Evolutionary conservation across 2,329 filamentous ascomycete species (phyloP), one percentile per base, ranked within the genome.

Genomic region (Parasarocladium wereldwijsianum): DNA sequence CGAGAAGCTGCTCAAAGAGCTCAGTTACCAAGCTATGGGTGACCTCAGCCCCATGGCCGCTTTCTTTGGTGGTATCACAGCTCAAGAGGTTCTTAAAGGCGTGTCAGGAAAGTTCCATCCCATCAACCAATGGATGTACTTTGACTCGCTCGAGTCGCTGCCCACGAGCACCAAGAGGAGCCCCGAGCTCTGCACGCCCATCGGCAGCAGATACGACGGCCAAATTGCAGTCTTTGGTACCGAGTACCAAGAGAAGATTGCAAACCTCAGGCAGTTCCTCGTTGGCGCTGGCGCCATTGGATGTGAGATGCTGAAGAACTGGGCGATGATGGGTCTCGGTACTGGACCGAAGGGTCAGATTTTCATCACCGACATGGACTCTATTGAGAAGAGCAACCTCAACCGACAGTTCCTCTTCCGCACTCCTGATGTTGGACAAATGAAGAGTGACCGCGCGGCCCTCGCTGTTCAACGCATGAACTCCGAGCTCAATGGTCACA

Each of bases 291-390:
- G 90, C 44, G 90, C 92, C 38, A 98, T 98, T 51, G 90, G 90
- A 26, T 98, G 90, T 48, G 90, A 98, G 51, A 98, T 96, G 80
- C 62, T 98, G 42, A 98, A 98, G 71, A 96, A 96, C 55, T 98
- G 90, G 86, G 87, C 92, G 20, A 92, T 98, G 86, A 93, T 96
- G 52, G 90, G 90, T 41, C 64, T 98, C 17, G 87, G 79, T 25
- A 82, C 81, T 26, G 90, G 90, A 4, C 82, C 84, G 3, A 70
- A 85, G 28, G 90, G 90, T 44, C 79, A 80, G 54, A 92, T 98
- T 45, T 83, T 64, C 34, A 81, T 98, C 29, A 96, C 92, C 10
- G 90, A 98, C 51, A 96, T 93, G 75, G 90, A 98, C 49, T 86
- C 86, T 32, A 98, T 98, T 43, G 90, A 98, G 60, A 93, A 87